Percentiles rank a stretch among this genome's conserved stretches.
Evolutionary conservation across 2,329 filamentous ascomycete species (phyloP).

Genomic region (Parafenestella ontariensis): DNA sequence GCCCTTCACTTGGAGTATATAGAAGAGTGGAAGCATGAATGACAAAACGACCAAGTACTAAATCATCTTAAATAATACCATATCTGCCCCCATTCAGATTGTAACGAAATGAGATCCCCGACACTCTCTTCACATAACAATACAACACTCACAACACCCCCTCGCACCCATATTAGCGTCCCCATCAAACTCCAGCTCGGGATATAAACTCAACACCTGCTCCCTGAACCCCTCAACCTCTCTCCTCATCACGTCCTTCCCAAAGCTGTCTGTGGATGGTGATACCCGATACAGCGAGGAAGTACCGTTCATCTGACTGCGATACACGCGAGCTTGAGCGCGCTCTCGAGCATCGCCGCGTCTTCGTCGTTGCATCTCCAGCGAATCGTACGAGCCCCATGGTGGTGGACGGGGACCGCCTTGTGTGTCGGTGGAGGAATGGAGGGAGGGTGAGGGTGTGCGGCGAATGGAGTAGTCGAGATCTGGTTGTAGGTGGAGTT

Average conservation of each 20-base stretch:
- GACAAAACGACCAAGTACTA: too few relatives aligned
- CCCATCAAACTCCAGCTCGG: conserved; percentile 30
- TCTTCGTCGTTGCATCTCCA: conserved; percentile 4
- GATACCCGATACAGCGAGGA: background rate
- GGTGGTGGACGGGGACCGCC: conserved; percentile 8
- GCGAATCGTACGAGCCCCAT: conserved; percentile 1
- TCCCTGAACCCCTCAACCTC: conserved; percentile 29
- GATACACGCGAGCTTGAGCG: background rate
- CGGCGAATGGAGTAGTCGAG: background rate
- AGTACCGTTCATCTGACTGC: background rate
- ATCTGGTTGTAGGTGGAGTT: background rate
- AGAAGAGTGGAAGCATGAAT: too few relatives aligned
- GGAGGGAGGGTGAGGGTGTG: background rate
- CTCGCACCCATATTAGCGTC: background rate
- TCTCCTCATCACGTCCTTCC: conserved; percentile 9
- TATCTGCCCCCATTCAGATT: background rate
- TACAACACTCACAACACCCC: background rate
- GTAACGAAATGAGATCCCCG: background rate
- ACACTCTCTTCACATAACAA: background rate
- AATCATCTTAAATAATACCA: too few relatives aligned
- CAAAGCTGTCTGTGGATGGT: background rate
- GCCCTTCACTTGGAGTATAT: too few relatives aligned
- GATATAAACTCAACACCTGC: conserved; percentile 28
- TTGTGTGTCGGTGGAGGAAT: background rate
- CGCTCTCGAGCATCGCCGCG: conserved; percentile 3